Percentiles rank a stretch among this genome's conserved stretches.
These are phyloP conservation scores for Drechslera avenae DNA, from an alignment of 2,329 filamentous ascomycete species.

Conservation along the genomic window DNA sequence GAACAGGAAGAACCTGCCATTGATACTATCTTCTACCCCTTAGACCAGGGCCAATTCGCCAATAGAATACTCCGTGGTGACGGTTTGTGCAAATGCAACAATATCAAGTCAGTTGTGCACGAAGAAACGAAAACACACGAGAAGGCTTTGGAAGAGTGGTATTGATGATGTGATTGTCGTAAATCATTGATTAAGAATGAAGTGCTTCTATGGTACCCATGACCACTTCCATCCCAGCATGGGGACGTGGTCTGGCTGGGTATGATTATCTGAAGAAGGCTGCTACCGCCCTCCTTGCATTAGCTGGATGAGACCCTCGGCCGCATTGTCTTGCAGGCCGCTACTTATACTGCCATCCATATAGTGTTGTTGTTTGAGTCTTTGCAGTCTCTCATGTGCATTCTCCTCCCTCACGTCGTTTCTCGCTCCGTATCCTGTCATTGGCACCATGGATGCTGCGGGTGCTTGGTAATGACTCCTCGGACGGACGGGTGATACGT, in stretches of 20 bases:
- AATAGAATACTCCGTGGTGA: too few relatives aligned
- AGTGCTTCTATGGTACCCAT: too few relatives aligned
- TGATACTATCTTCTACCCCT: too few relatives aligned
- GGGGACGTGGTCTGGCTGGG: too few relatives aligned
- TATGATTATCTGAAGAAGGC: too few relatives aligned
- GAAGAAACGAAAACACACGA: too few relatives aligned
- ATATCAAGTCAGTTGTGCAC: not conserved
- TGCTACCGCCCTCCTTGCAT: constrained; percentile 36
- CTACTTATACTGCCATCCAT: constrained; percentile 52
- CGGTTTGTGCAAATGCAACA: too few relatives aligned
- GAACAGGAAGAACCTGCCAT: too few relatives aligned
- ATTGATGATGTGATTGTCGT: not conserved
- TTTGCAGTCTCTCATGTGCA: constrained; percentile 29
- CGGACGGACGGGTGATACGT: constrained; percentile 25
- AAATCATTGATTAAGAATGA: too few relatives aligned
- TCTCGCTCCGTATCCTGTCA: constrained; percentile 21
- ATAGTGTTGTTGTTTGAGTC: constrained; percentile 36
- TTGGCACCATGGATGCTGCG: constrained; percentile 17
- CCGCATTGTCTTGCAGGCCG: constrained; percentile 57
- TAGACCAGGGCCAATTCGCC: too few relatives aligned
- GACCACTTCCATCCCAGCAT: too few relatives aligned
- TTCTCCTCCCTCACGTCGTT: constrained; percentile 21
- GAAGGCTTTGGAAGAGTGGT: not conserved
- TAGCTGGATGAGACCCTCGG: constrained; percentile 59
- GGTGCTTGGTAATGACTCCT: constrained; percentile 19